Evolutionary conservation across 2,329 filamentous ascomycete species (phyloP).

Genomic region (Colletotrichum eleusines): DNA sequence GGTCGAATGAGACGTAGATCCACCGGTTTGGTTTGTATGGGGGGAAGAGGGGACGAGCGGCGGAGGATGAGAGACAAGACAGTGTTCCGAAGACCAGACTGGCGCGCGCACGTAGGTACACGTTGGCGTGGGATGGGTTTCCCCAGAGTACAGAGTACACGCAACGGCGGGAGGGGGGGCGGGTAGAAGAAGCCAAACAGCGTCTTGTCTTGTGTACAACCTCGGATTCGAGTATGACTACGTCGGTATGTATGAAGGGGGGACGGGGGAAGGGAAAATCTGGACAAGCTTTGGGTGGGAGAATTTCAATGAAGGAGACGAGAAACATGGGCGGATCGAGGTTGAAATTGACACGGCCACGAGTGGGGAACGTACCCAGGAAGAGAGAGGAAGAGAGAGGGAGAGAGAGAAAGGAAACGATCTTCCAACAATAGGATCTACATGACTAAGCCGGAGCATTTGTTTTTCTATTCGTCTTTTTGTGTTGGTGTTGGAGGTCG

Average conservation of each 20-base stretch:
- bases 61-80: not conserved
- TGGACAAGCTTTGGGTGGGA: constrained; percentile 8
- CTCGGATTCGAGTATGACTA: not conserved
- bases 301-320: constrained; percentile 12
- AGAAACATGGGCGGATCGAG: constrained; percentile 24
- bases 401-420: not conserved
- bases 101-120: too few species aligned
- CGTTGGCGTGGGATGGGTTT: not conserved
- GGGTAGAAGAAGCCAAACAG: not conserved
- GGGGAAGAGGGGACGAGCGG: not conserved
- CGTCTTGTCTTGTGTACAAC: not conserved
- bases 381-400: not conserved
- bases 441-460: not conserved
- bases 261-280: not conserved
- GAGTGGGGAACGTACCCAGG: constrained; percentile 1
- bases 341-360: constrained; percentile 37
- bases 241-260: not conserved
- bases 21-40: constrained; percentile 16
- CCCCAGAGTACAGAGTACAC: not conserved
- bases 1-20: constrained; percentile 30
- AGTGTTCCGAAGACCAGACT: not conserved
- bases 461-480: too few species aligned
- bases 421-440: not conserved
- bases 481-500: too few species aligned
- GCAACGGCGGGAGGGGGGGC: not conserved